These are phyloP conservation scores for Alternaria burnsii DNA, from an alignment of 2,329 filamentous ascomycete species.

Conservation along the genomic window DNA sequence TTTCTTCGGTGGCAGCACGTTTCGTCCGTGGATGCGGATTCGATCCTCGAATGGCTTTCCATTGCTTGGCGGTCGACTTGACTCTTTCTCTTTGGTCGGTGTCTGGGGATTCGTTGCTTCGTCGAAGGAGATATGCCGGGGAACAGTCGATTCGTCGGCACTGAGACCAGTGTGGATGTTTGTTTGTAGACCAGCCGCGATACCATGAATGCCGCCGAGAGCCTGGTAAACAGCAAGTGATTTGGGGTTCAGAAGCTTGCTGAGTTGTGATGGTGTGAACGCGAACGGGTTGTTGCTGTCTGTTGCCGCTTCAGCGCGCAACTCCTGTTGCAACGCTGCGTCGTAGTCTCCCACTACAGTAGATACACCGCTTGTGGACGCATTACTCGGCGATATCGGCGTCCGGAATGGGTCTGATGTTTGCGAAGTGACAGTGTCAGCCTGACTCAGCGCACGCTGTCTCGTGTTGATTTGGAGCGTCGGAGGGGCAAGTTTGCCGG, in stretches of 20 bases:
- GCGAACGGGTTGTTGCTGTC: conserved; percentile 60
- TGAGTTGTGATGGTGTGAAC: conserved; percentile 63
- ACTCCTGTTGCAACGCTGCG: conserved; percentile 32
- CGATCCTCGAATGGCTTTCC: conserved; percentile 61
- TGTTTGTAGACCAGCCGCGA: conserved; percentile 62
- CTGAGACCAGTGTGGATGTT: conserved; percentile 60
- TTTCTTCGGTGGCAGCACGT: conserved; percentile 70
- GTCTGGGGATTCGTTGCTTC: conserved; percentile 57
- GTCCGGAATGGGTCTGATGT: conserved; percentile 37
- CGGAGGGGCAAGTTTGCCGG: conserved; percentile 37
- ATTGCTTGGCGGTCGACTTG: conserved; percentile 22
- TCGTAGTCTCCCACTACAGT: conserved; percentile 45
- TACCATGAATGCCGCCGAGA: conserved; percentile 63
- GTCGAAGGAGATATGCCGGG: conserved; percentile 59
- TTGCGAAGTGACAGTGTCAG: conserved; percentile 37
- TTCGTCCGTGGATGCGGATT: conserved; percentile 67
- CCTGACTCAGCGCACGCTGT: conserved; percentile 34
- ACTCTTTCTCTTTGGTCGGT: conserved; percentile 30
- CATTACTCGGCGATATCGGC: conserved; percentile 36
- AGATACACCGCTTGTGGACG: conserved; percentile 28
- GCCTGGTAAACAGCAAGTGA: conserved; percentile 59
- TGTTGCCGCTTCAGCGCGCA: conserved; percentile 39
- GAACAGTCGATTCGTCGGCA: conserved; percentile 58
- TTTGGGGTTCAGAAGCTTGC: conserved; percentile 63
- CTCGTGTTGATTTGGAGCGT: conserved; percentile 38